Evolutionary conservation across 495 filamentous ascomycete genomes (phyloP).

Genomic region (Penicillium dipodomyicola): DNA sequence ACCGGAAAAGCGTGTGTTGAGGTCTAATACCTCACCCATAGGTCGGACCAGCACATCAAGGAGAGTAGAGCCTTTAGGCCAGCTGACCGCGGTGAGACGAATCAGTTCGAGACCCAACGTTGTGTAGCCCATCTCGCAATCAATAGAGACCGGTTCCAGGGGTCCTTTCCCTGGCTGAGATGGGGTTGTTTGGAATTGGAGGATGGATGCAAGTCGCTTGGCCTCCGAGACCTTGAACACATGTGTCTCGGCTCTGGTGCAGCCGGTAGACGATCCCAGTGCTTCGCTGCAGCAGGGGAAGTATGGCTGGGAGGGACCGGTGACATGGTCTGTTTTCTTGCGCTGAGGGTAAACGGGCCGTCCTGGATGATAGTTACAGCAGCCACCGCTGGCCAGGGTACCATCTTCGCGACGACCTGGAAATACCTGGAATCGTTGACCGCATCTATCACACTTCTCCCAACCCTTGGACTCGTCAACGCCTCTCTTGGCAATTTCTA

Average conservation of each 20-base stretch:
- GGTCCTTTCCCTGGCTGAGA: conserved; percentile 44
- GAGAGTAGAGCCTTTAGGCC: conserved; percentile 71
- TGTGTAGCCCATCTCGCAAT: conserved; percentile 98
- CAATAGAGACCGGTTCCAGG: conserved; percentile 66
- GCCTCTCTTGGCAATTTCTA: conserved; percentile 61
- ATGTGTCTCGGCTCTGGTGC: conserved; percentile 64
- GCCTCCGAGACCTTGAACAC: conserved; percentile 82
- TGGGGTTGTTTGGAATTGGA: conserved; percentile 80
- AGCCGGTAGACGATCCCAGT: conserved; percentile 69
- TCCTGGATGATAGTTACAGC: conserved; percentile 75
- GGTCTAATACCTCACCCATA: conserved; percentile 77
- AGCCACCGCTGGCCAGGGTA: conserved; percentile 68
- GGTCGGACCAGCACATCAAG: conserved; percentile 86
- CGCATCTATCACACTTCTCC: conserved; percentile 87
- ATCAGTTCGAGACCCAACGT: conserved; percentile 82
- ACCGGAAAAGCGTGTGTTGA: conserved; percentile 88
- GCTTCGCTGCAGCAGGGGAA: conserved; percentile 76
- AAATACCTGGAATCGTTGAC: conserved; percentile 84
- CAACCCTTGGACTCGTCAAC: conserved; percentile 66
- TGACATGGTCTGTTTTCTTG: conserved; percentile 47
- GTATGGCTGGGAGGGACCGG: conserved; percentile 49
- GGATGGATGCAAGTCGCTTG: conserved; percentile 70
- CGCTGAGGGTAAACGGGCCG: conserved; percentile 54
- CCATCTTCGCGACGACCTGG: conserved; percentile 84
- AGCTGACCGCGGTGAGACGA: conserved; percentile 80